Base-by-base conservation (phyloP, 106 monocot genomes). In the Allium fistulosum region DNA sequence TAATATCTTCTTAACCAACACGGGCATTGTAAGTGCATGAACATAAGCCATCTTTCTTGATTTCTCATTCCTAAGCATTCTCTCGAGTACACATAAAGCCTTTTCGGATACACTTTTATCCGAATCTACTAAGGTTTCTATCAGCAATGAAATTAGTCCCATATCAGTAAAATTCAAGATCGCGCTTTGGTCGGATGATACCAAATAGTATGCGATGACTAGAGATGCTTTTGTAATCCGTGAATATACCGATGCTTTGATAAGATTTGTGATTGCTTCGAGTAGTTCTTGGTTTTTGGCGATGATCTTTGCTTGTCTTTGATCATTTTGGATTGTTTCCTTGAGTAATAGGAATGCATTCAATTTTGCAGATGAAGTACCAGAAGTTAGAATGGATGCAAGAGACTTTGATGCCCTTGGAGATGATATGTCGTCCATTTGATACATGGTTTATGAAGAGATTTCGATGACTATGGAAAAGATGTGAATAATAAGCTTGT, bases 1-100 rank as follows among this genome's bases (percentile, higher is more conserved):
- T 6, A 82, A 63, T 72, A 86, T 68, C 78, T 87, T 94, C 78
- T 86, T 90, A 58, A 87, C 88, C 66, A 94, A 66, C 27, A 90
- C 77, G 1, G 89, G 86, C 67, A 82, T 66, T 0, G 86, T 45
- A 51, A 94, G 75, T 17, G 84, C 82, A 69, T 94, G 72, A 6
- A 13, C 46, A 26, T 28, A 51, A 0, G 76, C 82, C 52, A 1
- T 49, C 71, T 73, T 61, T 63, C 77, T 77, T 16, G 84, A 89
- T 12, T 4, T 61, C 51, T 71, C 72, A 7, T 17, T 48, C 27
- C 22, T 57, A 6, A 81, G 72, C 0, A 89, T 11, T 10, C 69
- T 73, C 8, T 84, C 89, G 1, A 93, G 77, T 10, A 86, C 79
- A 4, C 62, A 85, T 49, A 86, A 53, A 0, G 80, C 80, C 73